These are phyloP conservation scores for Didymella arachidicola DNA, from an alignment of 2,329 filamentous ascomycete genomes.

Conservation along the genomic window DNA sequence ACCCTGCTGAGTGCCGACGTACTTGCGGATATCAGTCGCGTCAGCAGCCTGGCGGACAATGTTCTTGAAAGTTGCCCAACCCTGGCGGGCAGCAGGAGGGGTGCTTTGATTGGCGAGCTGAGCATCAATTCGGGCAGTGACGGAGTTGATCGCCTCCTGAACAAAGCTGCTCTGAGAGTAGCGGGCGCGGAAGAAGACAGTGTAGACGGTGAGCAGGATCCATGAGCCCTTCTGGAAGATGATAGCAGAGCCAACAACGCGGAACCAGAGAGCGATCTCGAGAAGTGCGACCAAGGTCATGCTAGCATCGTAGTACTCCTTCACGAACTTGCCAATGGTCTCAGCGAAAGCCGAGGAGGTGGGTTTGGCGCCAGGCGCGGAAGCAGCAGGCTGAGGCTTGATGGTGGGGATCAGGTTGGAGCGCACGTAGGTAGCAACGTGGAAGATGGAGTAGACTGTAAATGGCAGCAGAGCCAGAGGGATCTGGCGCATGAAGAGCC, in stretches of 20 bases:
- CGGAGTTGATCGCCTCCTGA: conserved; percentile 77
- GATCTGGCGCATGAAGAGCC: conserved; percentile 91
- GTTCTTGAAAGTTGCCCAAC: conserved; percentile 82
- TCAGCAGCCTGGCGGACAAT: conserved; percentile 76
- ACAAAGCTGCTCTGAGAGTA: conserved; percentile 91
- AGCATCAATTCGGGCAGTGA: conserved; percentile 79
- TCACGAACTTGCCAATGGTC: conserved; percentile 89
- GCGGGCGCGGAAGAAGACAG: conserved; percentile 88
- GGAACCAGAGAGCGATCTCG: conserved; percentile 87
- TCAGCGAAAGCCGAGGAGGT: conserved; percentile 74
- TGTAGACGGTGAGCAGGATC: conserved; percentile 86
- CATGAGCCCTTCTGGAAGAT: conserved; percentile 91
- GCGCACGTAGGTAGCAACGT: conserved; percentile 95
- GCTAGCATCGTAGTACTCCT: conserved; percentile 95
- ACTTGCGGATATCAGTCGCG: conserved; percentile 78
- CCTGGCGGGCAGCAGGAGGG: conserved; percentile 78
- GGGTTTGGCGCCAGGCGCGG: conserved; percentile 61
- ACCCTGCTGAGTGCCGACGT: conserved; percentile 64
- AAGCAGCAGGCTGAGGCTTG: conserved; percentile 67
- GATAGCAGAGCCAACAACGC: conserved; percentile 79
- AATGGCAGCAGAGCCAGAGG: conserved; percentile 91
- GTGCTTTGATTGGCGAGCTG: conserved; percentile 86
- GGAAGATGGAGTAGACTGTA: conserved; percentile 96
- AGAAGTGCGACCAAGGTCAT: conserved; percentile 92
- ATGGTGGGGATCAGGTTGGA: conserved; percentile 91